phyloP scores from a whole-genome alignment of 139 green algal genomes.

The Coelastrella sp. region DNA sequence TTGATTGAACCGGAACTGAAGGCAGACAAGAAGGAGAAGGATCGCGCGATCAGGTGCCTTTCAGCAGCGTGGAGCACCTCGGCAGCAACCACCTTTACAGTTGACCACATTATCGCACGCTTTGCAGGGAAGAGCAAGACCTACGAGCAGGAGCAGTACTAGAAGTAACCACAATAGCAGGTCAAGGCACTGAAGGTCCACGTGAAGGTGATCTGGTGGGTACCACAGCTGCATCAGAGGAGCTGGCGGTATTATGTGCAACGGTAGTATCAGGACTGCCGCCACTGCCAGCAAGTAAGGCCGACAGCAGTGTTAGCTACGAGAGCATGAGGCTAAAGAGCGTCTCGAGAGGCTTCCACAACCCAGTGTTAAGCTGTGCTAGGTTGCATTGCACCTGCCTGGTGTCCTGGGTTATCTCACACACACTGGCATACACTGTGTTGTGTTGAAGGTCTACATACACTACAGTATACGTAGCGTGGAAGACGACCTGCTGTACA shows the following conservation, averaged over 20 bases:
- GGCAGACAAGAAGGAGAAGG: constrained; percentile 49
- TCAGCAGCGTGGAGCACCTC: background rate
- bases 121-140: constrained; percentile 73
- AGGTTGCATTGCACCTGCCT: too few relatives aligned
- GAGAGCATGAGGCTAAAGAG: too few relatives aligned
- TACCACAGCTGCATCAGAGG: background rate
- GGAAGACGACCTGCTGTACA: constrained; percentile 67
- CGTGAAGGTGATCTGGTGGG: constrained; percentile 65
- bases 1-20: constrained; percentile 68
- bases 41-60: constrained; percentile 59
- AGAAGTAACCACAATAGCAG: constrained; percentile 52
- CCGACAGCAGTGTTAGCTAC: too few relatives aligned
- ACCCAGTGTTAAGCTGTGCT: too few relatives aligned
- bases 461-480: constrained; percentile 57
- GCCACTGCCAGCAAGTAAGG: background rate
- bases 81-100: background rate
- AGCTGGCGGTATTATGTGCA: background rate
- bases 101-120: background rate
- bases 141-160: constrained; percentile 65
- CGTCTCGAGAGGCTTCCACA: too few relatives aligned
- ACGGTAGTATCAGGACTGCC: background rate
- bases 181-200: constrained; percentile 53
- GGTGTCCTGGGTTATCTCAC: too few relatives aligned
- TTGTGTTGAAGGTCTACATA: constrained; percentile 69
- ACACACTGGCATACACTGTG: too few relatives aligned